Base-by-base conservation (phyloP, 2,329 filamentous ascomycete genomes). In the Didymella sp. region DNA sequence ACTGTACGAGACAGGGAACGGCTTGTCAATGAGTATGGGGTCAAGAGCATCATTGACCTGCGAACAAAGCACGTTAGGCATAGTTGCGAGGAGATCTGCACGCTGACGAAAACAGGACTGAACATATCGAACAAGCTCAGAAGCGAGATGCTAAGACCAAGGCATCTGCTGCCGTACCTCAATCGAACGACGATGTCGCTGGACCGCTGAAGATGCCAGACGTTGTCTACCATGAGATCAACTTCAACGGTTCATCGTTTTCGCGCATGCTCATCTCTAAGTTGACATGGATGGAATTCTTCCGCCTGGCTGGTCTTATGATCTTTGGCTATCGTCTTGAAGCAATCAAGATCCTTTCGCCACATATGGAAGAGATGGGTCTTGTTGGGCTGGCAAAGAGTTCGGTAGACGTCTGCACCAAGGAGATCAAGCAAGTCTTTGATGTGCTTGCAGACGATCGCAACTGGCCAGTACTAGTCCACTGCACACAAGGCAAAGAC, bases 401-500 rank as follows among this genome's bases (percentile, higher is more conserved):
- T 67, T 91, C 87, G 0, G 75, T 96, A 4, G 86, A 90, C 63
- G 81, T 86, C 51, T 91, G 88, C 49, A 85, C 83, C 0, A 73
- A 77, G 1, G 88, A 91, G 69, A 82, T 92, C 17, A 81, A 80
- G 46, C 46, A 80, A 67, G 77, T 83, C 25, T 82, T 87, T 33
- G 75, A 78, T 7, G 73, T 84, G 6, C 74, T 86, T 22, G 76
- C 81, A 9, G 72, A 81, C 1, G 72, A 79, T 2, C 64, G 73
- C 0, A 81, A 80, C 15, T 86, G 87, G 61, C 91, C 92, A 0
- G 75, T 87, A 1, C 72, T 96, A 7, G 78, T 95, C 2, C 91
- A 96, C 75, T 96, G 92, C 75, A 95, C 92, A 0, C 91, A 96
- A 69, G 92, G 92, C 56, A 96, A 96, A 73, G 92, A 96, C 70